Conservation (phyloP, 2,329 filamentous ascomycete genomes). For the Neocucurbitaria cava region DNA sequence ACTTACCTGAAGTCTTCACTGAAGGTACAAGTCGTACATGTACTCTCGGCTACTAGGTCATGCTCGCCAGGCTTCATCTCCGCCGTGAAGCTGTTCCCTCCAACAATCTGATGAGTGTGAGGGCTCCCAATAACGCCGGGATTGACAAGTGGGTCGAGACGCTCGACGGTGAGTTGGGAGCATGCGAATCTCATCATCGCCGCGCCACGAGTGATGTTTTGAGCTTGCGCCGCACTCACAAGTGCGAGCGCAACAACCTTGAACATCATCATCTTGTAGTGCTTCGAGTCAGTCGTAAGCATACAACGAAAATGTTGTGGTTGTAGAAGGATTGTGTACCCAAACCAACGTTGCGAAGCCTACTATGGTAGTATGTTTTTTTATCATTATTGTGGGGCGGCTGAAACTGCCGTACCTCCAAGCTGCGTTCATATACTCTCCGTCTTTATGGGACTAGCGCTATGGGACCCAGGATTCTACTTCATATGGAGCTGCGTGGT, state of each 20-base stretch:
- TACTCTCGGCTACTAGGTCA: constrained; percentile 27
- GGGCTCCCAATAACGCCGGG: constrained; percentile 35
- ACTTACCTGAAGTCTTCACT: constrained; percentile 26
- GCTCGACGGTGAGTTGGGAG: constrained; percentile 38
- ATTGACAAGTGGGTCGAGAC: constrained; percentile 38
- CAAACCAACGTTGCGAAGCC: not conserved
- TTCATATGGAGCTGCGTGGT: not conserved
- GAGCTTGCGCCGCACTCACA: not conserved
- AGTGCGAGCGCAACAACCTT: not conserved
- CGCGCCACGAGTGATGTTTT: constrained; percentile 7
- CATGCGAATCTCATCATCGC: constrained; percentile 35
- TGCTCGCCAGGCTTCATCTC: constrained; percentile 37
- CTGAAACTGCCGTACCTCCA: constrained; percentile 7
- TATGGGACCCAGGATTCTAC: not conserved
- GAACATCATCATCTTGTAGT: not conserved
- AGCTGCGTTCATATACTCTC: not conserved
- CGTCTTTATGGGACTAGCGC: not conserved
- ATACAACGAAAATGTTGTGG: not conserved
- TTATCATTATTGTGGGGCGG: not conserved
- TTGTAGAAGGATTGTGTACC: not conserved
- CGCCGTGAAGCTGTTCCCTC: constrained; percentile 34
- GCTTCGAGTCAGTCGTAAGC: not conserved
- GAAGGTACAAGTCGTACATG: constrained; percentile 41
- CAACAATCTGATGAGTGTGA: constrained; percentile 41
- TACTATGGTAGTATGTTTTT: not conserved